A percentile compares a stretch with the other conserved stretches of the same genome.
Conservation (phyloP, 2,329 filamentous ascomycete genomes). For the Aspergillus felis region DNA sequence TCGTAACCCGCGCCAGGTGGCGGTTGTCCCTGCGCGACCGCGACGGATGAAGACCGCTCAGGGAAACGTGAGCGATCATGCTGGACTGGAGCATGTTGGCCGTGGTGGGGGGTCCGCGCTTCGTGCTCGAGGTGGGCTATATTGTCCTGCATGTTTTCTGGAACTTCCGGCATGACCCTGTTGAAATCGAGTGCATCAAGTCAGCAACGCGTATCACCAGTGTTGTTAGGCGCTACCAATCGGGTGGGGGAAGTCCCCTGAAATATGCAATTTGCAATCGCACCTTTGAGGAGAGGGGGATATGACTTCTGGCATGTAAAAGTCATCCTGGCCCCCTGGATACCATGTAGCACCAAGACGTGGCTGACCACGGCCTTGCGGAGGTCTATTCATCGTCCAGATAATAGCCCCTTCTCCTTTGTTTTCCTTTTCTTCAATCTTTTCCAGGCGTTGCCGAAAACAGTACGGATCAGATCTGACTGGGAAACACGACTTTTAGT, state of each 20-base stretch:
- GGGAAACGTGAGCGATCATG: slow-evolving; percentile 33
- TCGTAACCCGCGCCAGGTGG: slow-evolving; percentile 27
- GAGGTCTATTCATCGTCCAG: slow-evolving; percentile 34
- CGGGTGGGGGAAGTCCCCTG: slow-evolving; percentile 5
- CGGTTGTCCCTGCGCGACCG: slow-evolving; percentile 24
- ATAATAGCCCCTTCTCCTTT: not conserved
- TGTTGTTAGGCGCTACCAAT: slow-evolving; percentile 1
- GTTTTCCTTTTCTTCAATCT: not conserved
- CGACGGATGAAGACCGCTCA: slow-evolving; percentile 34
- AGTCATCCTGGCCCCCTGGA: slow-evolving; percentile 65
- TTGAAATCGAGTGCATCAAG: slow-evolving; percentile 13
- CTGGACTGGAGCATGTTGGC: slow-evolving; percentile 29
- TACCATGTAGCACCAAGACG: slow-evolving; percentile 61
- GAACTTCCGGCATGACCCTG: slow-evolving; percentile 92
- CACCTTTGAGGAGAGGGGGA: slow-evolving; percentile 69
- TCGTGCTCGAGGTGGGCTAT: slow-evolving; percentile 86
- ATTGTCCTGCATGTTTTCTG: slow-evolving; percentile 93
- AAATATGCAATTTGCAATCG: slow-evolving; percentile 18
- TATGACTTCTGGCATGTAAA: slow-evolving; percentile 65
- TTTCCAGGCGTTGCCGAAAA: not conserved
- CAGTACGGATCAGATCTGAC: not conserved
- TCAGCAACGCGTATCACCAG: slow-evolving; percentile 21
- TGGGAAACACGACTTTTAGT: slow-evolving; percentile 3
- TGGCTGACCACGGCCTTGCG: slow-evolving; percentile 37
- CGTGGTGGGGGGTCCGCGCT: slow-evolving; percentile 51